Evolutionary conservation across 2,329 filamentous ascomycete species (phyloP), one percentile per base, ranked within the genome.

Genomic region (Colletotrichum sp.): DNA sequence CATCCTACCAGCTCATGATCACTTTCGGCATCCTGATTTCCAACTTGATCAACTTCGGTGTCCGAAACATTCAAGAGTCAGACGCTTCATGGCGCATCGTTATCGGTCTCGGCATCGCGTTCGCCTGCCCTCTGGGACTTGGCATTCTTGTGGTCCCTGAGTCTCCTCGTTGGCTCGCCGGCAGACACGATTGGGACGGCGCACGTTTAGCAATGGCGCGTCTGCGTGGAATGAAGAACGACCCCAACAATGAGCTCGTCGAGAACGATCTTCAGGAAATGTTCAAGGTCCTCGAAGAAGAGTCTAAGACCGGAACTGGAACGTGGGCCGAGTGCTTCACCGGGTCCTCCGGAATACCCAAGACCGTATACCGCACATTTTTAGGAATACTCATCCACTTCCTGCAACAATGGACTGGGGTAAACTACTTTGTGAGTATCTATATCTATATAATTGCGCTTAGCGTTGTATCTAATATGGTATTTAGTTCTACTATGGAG

Each of bases 1-100:
- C 90, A 6, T 92, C 90, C n/a, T 95, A 95, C 83, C 93, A 95
- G 84, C 90, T 95, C 18, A 92, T 94, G 85, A 93, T 95, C 82
- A 95, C 93, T 1, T 86, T 94, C 32, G 93, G 93, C 39, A 94
- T 95, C 78, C 90, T 92, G 69, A 81, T 89, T 24, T 86, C 89
- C 70, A 90, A 90, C 78, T 84, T 88, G 71, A 87, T 92, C 79
- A 92, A 91, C 82, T 90, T 86, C 69, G 89, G 88, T 59, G 86
- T 89, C 12, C 84, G 86, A 59, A 80, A 79, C 12, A 87, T 89
- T 78, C 73, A 88, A 60, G 80, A 85, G 5, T 81, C 82, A 0
- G 82, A 86, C 57, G 83, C 81, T 0, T 90, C 91, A 2, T 95
- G 93, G 92, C 88, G 92, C 63, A 89, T 93, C 26, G 89, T 93